phyloP scores from a whole-genome alignment of 345 rosid genomes.

The Eucalyptus marginata region DNA sequence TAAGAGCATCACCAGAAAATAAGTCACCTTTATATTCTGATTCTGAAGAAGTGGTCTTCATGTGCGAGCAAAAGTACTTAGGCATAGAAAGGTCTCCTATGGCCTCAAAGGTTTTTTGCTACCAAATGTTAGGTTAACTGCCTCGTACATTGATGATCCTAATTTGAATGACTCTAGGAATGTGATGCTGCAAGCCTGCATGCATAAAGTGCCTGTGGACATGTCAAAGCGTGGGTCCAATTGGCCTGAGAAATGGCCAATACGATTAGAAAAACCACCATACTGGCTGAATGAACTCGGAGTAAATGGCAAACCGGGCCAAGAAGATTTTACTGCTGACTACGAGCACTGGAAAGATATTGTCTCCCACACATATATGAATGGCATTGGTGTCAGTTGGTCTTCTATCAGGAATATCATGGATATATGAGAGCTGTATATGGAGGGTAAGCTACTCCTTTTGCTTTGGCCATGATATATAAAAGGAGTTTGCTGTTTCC shows the following conservation, averaged over 20 bases:
- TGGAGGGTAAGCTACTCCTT: slow-evolving; percentile 11
- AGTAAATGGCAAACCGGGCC: slow-evolving; percentile 29
- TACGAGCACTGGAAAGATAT: slow-evolving; percentile 32
- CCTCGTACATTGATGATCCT: neutral
- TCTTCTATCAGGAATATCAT: slow-evolving; percentile 23
- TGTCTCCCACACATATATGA: slow-evolving; percentile 14
- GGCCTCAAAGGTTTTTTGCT: too few species aligned
- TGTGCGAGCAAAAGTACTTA: neutral
- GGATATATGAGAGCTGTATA: slow-evolving; percentile 39
- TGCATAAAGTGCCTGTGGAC: slow-evolving; percentile 22
- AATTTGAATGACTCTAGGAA: slow-evolving; percentile 7
- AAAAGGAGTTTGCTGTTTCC: neutral
- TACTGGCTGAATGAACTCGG: slow-evolving; percentile 26
- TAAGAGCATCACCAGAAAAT: neutral
- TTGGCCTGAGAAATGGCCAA: slow-evolving; percentile 33
- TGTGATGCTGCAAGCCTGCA: slow-evolving; percentile 28
- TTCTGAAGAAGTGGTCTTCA: neutral
- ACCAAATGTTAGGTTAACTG: neutral
- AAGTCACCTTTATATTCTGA: neutral
- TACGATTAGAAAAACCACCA: slow-evolving; percentile 22
- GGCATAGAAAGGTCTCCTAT: neutral
- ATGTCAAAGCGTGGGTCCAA: slow-evolving; percentile 20
- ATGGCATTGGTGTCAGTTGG: slow-evolving; percentile 30
- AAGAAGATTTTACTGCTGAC: slow-evolving; percentile 24
- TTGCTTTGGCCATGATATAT: neutral